Conservation (phyloP, 192 early-diverging fungal genomes). For the Coemansia sp. region DNA sequence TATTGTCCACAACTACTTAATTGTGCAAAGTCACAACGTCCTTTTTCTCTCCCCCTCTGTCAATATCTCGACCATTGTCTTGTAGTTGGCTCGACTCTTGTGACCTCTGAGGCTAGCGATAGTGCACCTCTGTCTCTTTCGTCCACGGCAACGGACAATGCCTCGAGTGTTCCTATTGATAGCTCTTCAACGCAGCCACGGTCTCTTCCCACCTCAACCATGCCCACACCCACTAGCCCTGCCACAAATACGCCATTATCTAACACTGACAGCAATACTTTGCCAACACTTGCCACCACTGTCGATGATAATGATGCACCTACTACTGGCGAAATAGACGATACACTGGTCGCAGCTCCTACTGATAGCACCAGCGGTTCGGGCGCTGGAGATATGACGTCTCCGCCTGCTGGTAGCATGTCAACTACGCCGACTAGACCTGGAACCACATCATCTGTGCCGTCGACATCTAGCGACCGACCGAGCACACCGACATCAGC, state of each 20-base stretch:
- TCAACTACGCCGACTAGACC: not conserved
- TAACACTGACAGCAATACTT: not conserved
- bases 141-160: not conserved
- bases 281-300: not conserved
- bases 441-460: not conserved
- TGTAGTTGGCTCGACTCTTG: slow-evolving; percentile 5
- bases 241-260: not conserved
- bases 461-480: not conserved
- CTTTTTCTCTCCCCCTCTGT: not conserved
- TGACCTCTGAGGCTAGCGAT: not conserved
- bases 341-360: not conserved
- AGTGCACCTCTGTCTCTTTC: not conserved
- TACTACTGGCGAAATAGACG: not conserved
- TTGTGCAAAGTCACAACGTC: not conserved
- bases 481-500: not conserved
- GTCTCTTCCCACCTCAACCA: not conserved
- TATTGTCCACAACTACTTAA: not conserved
- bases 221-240: not conserved
- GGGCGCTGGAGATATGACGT: not conserved
- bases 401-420: not conserved
- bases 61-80: not conserved
- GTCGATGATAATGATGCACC: not conserved
- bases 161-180: not conserved
- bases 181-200: not conserved
- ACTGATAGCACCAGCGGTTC: not conserved